Percentiles rank a stretch among this genome's conserved stretches.
phyloP scores from a whole-genome alignment of 192 early-diverging fungal genomes.

The Neocallimastix lanati region DNA sequence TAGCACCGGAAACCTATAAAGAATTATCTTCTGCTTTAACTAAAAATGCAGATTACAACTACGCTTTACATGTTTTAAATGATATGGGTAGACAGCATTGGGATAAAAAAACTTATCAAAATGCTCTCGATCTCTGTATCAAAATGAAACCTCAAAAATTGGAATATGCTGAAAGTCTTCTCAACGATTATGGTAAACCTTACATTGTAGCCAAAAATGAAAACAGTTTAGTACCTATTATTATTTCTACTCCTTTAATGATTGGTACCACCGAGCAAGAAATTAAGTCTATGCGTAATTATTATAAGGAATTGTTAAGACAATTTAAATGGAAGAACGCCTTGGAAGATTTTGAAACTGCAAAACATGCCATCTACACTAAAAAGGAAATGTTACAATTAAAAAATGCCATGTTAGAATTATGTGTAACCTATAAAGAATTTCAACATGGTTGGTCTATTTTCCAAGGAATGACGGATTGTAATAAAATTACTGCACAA shows the following conservation, averaged over 20 bases:
- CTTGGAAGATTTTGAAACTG: neutral
- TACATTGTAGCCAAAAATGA: neutral
- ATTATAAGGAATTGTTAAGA: neutral
- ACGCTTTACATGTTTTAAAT: neutral
- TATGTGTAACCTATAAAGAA: neutral
- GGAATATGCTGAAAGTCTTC: neutral
- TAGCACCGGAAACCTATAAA: neutral
- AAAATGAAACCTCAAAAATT: neutral
- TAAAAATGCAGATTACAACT: neutral
- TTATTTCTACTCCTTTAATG: neutral
- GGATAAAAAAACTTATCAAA: neutral
- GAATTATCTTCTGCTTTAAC: neutral
- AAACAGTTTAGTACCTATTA: neutral
- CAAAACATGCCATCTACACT: neutral
- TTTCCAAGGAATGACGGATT: neutral
- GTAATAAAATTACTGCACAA: neutral
- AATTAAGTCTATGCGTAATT: neutral
- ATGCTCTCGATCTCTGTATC: neutral
- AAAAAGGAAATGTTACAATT: neutral
- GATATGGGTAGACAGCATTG: neutral
- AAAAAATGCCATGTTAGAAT: neutral
- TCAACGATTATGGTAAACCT: neutral
- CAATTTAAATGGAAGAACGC: neutral
- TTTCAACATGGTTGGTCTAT: neutral
- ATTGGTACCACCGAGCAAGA: neutral